Percentiles rank a stretch among this genome's conserved stretches.
Conservation (phyloP, 331 rosid genomes). For the Quercus tomentella region DNA sequence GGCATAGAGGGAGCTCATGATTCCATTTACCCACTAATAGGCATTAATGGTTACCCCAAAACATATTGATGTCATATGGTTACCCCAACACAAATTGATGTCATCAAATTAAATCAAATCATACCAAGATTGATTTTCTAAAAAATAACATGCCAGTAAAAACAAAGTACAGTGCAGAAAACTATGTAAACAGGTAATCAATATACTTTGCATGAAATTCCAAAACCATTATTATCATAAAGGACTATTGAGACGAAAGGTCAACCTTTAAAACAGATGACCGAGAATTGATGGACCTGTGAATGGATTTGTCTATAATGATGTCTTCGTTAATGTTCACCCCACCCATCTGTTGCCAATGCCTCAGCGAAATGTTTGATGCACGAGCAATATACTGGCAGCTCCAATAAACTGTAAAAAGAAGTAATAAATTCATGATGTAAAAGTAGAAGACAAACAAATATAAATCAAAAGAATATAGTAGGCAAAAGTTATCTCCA, state of each 20-base stretch:
- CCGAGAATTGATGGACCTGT: conserved; percentile 78
- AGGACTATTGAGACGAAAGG: conserved; percentile 8
- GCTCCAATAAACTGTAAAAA: conserved; percentile 82
- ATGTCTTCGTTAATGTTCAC: conserved; percentile 78
- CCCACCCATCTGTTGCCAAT: conserved; percentile 98
- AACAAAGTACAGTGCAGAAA: not conserved
- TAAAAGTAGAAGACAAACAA: not conserved
- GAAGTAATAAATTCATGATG: not conserved
- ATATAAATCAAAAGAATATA: not conserved
- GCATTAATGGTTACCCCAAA: not conserved
- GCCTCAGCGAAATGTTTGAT: conserved; percentile 78
- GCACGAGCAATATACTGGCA: conserved; percentile 94
- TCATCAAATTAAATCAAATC: not conserved
- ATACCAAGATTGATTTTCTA: not conserved
- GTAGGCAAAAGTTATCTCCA: not conserved
- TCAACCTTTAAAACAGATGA: conserved; percentile 88
- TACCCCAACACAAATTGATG: not conserved
- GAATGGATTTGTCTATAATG: conserved; percentile 83
- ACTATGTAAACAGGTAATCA: not conserved
- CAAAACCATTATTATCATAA: conserved; percentile 4
- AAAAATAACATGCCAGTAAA: conserved; percentile 3
- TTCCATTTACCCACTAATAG: not conserved
- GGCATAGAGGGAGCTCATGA: not conserved
- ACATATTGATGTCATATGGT: not conserved
- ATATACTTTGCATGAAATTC: not conserved